A percentile compares a stretch with the other conserved stretches of the same genome.
phyloP scores from a whole-genome alignment of 2,329 filamentous ascomycete species.

The Diaporthe helianthi region DNA sequence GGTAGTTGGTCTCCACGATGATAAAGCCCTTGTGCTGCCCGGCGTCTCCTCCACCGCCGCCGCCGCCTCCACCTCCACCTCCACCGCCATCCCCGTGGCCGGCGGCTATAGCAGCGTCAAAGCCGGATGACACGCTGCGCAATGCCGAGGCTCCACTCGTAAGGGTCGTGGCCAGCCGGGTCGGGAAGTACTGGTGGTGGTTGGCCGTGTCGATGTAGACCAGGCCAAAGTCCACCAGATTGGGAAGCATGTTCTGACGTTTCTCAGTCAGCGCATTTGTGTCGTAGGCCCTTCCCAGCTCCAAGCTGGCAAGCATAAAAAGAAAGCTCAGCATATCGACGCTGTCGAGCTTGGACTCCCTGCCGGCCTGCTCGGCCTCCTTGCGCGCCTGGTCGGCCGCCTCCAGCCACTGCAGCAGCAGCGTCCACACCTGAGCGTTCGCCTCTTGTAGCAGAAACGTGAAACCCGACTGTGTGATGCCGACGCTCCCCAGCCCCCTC shows the following conservation, averaged over 20 bases:
- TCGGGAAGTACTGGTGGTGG: conserved; percentile 79
- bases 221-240: conserved; percentile 90
- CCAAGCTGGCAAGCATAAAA: conserved; percentile 91
- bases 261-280: conserved; percentile 82
- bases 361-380: conserved; percentile 43
- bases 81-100: conserved; percentile 68
- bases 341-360: conserved; percentile 75
- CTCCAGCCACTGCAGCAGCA: conserved; percentile 91
- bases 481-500: conserved; percentile 54
- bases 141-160: conserved; percentile 77
- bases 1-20: conserved; percentile 97
- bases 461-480: conserved; percentile 92
- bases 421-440: conserved; percentile 96
- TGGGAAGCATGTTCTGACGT: conserved; percentile 87
- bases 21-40: conserved; percentile 76
- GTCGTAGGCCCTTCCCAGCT: conserved; percentile 90
- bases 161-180: conserved; percentile 90
- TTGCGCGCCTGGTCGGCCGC: conserved; percentile 68
- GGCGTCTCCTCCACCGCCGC: conserved; percentile 44
- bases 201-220: conserved; percentile 74
- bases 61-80: no score
- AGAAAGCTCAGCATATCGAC: conserved; percentile 96
- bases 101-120: conserved; percentile 70
- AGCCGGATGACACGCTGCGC: conserved; percentile 71
- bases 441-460: conserved; percentile 93